Base-by-base conservation (phyloP, 345 rosid genomes). In the Moricandia moricandioides region DNA sequence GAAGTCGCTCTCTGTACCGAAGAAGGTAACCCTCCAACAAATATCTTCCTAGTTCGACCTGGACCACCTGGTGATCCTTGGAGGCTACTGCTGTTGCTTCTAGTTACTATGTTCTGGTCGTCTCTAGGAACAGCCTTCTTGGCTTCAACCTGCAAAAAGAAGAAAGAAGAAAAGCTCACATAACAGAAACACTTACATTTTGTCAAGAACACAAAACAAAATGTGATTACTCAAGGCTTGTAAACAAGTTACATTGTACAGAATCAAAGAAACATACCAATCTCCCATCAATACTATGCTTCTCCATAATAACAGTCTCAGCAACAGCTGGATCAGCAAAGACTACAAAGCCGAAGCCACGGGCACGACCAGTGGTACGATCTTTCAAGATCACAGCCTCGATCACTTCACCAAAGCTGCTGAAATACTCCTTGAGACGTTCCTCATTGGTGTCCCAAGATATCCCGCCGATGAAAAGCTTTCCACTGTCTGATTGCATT, bases 381-480 rank as follows among this genome's bases (percentile, higher is more conserved):
- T 95, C 99, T 80, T 92, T 95, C 96, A 95, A 89, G 78, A 95
- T 95, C 62, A 95, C 97, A 33, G 96, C 99, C 67, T 95, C 99
- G 79, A 88, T 87, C 63, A 92, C 97, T 80, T 95, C 97, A 5
- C 99, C 99, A 74, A 85, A 95, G 34, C 86, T 79, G 71, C 90
- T 73, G 70, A 95, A 95, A 80, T 95, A 92, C 79, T 91, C 97
- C 85, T 87, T 92, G 79, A 95, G 92, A 62, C 92, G 90, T 34
- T 92, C 99, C 80, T 95, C 99, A 81, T 90, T 80, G 64, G 99
- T 92, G 83, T 95, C 99, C 99, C 99, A 95, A 5, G 99, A 95
- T 76, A 95, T 92, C 47, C 99, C 99, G 63, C 99, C 99, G 40
- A 95, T 87, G 84, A 95, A 95, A 56, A 95, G 78, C 85, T 95